phyloP scores from a whole-genome alignment of 768 basidiomycete genomes.

The Leccinellum luteum region DNA sequence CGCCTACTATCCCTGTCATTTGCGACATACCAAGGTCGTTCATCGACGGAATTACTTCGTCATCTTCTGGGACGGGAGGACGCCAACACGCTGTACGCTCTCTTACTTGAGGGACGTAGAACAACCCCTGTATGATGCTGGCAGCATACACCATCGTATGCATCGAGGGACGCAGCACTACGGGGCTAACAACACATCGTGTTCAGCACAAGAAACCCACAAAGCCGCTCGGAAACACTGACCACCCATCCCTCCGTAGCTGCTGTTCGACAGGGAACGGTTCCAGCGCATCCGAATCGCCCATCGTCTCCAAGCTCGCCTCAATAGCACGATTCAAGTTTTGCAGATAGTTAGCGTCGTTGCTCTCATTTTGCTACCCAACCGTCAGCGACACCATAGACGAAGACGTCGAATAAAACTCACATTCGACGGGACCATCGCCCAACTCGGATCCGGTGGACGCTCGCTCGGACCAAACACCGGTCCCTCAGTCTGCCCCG shows the following conservation, averaged over 20 bases:
- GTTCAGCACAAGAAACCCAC: conserved; percentile 1
- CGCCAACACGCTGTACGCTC: conserved; percentile 39
- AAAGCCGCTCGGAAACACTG: conserved; percentile 16
- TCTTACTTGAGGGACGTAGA: conserved; percentile 70
- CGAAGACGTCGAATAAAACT: conserved; percentile 1
- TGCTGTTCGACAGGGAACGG: conserved; percentile 50
- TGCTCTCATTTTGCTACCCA: conserved; percentile 31
- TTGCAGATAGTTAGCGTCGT: conserved; percentile 54
- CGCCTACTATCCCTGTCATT: neutral
- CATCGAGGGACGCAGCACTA: conserved; percentile 60
- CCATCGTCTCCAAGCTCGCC: conserved; percentile 55
- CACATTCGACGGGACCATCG: conserved; percentile 68
- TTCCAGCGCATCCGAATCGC: conserved; percentile 51
- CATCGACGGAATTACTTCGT: conserved; percentile 26
- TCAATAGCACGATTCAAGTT: conserved; percentile 68
- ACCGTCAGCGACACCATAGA: neutral
- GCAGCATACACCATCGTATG: conserved; percentile 56
- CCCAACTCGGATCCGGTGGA: conserved; percentile 65
- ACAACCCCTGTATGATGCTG: conserved; percentile 53
- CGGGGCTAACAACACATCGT: conserved; percentile 46
- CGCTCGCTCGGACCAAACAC: conserved; percentile 60
- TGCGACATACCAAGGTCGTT: conserved; percentile 34
- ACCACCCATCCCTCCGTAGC: conserved; percentile 59
- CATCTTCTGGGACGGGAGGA: conserved; percentile 19
- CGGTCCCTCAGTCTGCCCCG: conserved; percentile 31